Conservation (phyloP, 495 filamentous ascomycete genomes). For the Clohesyomyces aquaticus region DNA sequence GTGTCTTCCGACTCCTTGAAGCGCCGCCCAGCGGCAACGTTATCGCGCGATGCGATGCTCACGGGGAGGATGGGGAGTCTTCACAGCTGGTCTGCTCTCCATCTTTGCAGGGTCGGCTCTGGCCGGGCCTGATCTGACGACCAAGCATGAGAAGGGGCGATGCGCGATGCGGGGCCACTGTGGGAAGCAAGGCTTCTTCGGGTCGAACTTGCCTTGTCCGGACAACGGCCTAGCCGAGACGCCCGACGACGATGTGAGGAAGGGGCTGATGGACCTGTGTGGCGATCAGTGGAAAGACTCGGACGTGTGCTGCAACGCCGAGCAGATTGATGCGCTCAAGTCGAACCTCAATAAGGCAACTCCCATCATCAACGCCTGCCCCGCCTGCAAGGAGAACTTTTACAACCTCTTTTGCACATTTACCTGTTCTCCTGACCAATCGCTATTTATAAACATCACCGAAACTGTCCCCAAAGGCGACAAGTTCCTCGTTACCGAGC, state of each 20-base stretch:
- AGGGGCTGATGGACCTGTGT: constrained; percentile 82
- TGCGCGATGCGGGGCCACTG: constrained; percentile 92
- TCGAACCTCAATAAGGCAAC: constrained; percentile 85
- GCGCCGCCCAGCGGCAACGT: constrained; percentile 4
- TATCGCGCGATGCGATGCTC: constrained; percentile 9
- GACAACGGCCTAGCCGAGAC: constrained; percentile 83
- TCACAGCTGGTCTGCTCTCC: constrained; percentile 33
- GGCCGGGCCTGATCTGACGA: constrained; percentile 50
- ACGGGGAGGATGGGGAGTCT: constrained; percentile 25
- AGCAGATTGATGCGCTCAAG: constrained; percentile 81
- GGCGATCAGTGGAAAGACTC: constrained; percentile 81
- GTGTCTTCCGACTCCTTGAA: not conserved
- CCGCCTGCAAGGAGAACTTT: constrained; percentile 95
- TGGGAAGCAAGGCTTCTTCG: constrained; percentile 85
- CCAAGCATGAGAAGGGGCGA: constrained; percentile 81
- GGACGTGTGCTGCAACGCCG: constrained; percentile 79
- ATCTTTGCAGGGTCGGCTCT: constrained; percentile 20
- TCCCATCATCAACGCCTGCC: constrained; percentile 85
- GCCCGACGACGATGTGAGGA: constrained; percentile 67
- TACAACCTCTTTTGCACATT: constrained; percentile 98
- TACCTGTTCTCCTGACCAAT: constrained; percentile 96
- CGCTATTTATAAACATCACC: constrained; percentile 92
- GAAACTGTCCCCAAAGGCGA: constrained; percentile 65
- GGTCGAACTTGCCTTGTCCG: constrained; percentile 84
- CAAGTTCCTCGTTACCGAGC: constrained; percentile 78